Conservation (phyloP, 306 rosid species). For the Citrullus amarus region DNA sequence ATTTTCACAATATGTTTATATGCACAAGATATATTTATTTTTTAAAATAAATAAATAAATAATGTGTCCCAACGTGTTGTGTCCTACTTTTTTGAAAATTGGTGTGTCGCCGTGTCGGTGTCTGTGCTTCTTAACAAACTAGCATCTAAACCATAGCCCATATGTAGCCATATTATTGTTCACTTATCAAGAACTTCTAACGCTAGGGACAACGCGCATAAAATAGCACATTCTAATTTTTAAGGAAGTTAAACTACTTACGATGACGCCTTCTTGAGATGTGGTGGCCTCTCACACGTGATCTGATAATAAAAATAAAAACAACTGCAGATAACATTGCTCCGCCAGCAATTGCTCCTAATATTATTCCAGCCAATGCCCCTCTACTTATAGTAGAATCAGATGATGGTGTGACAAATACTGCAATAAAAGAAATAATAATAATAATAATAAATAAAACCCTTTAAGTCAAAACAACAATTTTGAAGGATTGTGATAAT, state of each 20-base stretch:
- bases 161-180: neutral
- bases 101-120: too few species aligned
- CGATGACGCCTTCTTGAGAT: slow-evolving; percentile 45
- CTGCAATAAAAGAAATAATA: slow-evolving; percentile 29
- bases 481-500: neutral
- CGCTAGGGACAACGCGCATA: neutral
- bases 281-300: slow-evolving; percentile 16
- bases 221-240: neutral
- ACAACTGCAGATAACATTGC: slow-evolving; percentile 47
- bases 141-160: neutral
- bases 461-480: slow-evolving; percentile 11
- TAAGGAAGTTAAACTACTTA: slow-evolving; percentile 31
- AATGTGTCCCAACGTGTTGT: too few species aligned
- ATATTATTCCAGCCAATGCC: slow-evolving; percentile 52
- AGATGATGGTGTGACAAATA: slow-evolving; percentile 5
- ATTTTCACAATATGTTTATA: too few species aligned
- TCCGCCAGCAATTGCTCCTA: slow-evolving; percentile 68
- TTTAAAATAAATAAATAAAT: too few species aligned
- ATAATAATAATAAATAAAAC: neutral
- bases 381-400: slow-evolving; percentile 45
- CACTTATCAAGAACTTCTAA: neutral
- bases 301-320: slow-evolving; percentile 49
- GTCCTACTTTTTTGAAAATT: too few species aligned
- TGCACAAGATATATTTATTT: too few species aligned
- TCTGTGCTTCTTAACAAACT: neutral